Percentiles rank a stretch among this genome's conserved stretches.
These are phyloP conservation scores for Microdochium nivale DNA, from an alignment of 2,329 filamentous ascomycete species.

Conservation along the genomic window DNA sequence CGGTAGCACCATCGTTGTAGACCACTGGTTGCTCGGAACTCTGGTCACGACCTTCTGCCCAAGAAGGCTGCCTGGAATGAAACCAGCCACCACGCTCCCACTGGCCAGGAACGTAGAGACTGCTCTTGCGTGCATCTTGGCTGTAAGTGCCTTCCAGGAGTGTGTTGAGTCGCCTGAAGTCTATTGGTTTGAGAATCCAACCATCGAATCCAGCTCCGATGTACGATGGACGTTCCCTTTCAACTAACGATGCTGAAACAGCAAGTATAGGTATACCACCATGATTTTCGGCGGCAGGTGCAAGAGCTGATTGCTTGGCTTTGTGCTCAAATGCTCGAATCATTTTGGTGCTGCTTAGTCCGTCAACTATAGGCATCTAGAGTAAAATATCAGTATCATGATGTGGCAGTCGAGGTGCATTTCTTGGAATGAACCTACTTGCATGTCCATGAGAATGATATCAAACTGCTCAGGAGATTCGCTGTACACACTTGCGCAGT, in stretches of 20 bases:
- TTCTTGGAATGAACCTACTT: slow-evolving; percentile 45
- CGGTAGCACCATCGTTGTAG: not conserved
- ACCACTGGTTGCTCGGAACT: not conserved
- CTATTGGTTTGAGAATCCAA: slow-evolving; percentile 84
- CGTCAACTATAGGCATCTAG: slow-evolving; percentile 89
- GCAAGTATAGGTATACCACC: slow-evolving; percentile 74
- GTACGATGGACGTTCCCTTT: slow-evolving; percentile 60
- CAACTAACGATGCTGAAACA: slow-evolving; percentile 74
- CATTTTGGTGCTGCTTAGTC: slow-evolving; percentile 72
- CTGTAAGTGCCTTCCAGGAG: slow-evolving; percentile 64
- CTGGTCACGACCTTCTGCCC: not conserved
- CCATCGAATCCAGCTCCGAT: slow-evolving; percentile 76
- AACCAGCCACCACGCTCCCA: slow-evolving; percentile 94
- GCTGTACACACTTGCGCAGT: slow-evolving; percentile 65
- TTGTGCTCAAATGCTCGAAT: slow-evolving; percentile 66
- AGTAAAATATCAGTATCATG: slow-evolving; percentile 1
- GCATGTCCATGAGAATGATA: slow-evolving; percentile 86
- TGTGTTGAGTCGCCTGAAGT: slow-evolving; percentile 64
- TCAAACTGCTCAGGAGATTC: slow-evolving; percentile 59
- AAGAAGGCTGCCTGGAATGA: not conserved
- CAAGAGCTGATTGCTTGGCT: slow-evolving; percentile 38
- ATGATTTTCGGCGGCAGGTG: slow-evolving; percentile 48
- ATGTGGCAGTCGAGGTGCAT: not conserved
- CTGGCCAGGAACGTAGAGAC: slow-evolving; percentile 59
- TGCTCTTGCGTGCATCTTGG: slow-evolving; percentile 45